These are phyloP conservation scores for Starmerella davenportii DNA, from an alignment of 805 yeast genomes.

Conservation along the genomic window DNA sequence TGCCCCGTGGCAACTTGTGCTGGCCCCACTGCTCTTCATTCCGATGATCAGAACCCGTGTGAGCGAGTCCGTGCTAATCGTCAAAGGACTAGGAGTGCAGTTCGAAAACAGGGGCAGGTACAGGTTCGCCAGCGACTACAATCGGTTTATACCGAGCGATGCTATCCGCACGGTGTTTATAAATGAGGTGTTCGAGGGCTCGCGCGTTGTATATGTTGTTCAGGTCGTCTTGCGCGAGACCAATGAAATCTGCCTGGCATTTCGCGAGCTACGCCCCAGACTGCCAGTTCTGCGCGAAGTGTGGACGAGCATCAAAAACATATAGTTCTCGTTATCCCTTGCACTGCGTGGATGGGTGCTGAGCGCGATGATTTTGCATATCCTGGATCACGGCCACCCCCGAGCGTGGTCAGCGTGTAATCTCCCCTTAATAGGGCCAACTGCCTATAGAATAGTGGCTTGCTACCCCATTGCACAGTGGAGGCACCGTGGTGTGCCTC, in stretches of 20 bases:
- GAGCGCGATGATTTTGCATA: background rate
- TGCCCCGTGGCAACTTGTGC: background rate
- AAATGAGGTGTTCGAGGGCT: constrained; percentile 15
- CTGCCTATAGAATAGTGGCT: too few relatives aligned
- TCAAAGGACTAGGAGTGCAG: constrained; percentile 12
- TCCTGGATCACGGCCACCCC: background rate
- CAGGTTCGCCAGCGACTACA: constrained; percentile 4
- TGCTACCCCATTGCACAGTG: too few relatives aligned
- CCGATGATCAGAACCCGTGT: background rate
- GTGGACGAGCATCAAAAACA: constrained; percentile 4
- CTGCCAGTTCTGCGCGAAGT: constrained; percentile 5
- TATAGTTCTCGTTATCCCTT: too few relatives aligned
- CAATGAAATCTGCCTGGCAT: constrained; percentile 5
- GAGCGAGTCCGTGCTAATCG: constrained; percentile 7
- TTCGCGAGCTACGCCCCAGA: constrained; percentile 9
- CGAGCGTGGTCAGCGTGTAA: background rate
- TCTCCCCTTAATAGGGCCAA: too few relatives aligned
- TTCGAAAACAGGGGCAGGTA: constrained; percentile 6
- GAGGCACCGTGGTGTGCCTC: too few relatives aligned
- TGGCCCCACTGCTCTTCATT: background rate
- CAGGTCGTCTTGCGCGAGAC: constrained; percentile 5
- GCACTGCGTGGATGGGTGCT: too few relatives aligned
- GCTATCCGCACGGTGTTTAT: constrained; percentile 7
- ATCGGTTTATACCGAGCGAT: constrained; percentile 6
- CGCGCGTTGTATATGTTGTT: constrained; percentile 9